phyloP scores from a whole-genome alignment of 768 basidiomycete species.

The Cystofilobasidium bisporidii region DNA sequence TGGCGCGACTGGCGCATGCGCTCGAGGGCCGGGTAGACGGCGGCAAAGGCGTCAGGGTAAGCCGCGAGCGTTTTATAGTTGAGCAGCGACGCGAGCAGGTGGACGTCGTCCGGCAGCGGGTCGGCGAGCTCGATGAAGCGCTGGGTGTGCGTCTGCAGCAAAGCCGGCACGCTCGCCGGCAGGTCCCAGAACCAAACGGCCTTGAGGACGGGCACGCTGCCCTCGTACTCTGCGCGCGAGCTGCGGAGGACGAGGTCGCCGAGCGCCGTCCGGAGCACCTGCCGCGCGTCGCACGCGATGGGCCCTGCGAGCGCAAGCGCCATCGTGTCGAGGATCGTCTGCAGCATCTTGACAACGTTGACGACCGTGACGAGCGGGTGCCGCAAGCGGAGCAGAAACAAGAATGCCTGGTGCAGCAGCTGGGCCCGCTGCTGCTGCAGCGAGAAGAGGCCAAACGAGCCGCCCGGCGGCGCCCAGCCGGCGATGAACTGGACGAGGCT shows the following conservation, averaged over 20 bases:
- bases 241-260: neutral
- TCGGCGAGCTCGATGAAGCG: neutral
- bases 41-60: no score
- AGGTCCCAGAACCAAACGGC: neutral
- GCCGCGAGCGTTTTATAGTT: no score
- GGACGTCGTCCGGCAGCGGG: neutral
- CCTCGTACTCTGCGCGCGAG: neutral
- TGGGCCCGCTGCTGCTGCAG: no score
- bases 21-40: no score
- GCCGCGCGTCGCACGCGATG: no score
- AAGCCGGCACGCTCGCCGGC: neutral
- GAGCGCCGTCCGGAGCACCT: no score
- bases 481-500: no score
- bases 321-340: neutral
- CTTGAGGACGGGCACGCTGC: neutral
- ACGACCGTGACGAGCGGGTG: neutral
- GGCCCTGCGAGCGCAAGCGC: neutral
- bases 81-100: neutral
- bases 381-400: neutral
- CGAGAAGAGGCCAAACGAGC: no score
- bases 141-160: neutral
- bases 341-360: neutral
- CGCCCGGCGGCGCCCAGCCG: no score
- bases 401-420: neutral
- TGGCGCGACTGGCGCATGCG: no score